These are phyloP conservation scores for Solanum clarkiae DNA, from an alignment of 257 asterid genomes.

Conservation along the genomic window DNA sequence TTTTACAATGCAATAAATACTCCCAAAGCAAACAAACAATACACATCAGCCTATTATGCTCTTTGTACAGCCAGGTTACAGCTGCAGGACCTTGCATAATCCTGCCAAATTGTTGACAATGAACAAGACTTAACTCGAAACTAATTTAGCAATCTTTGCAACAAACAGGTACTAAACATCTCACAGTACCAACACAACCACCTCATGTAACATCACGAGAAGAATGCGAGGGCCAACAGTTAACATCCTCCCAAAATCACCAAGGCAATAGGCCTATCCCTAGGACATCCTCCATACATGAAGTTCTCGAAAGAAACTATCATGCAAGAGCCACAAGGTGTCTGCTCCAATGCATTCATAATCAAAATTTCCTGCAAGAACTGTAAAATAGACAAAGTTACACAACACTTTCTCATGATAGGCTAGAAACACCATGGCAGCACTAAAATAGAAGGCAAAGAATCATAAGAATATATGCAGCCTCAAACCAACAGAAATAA, in stretches of 20 bases:
- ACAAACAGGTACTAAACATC: background rate
- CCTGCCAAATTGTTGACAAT: background rate
- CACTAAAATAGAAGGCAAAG: background rate
- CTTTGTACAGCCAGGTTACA: background rate
- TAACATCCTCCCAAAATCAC: background rate
- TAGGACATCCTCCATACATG: background rate
- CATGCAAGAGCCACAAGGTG: background rate
- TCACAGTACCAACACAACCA: background rate
- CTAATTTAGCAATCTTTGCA: background rate
- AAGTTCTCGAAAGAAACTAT: background rate
- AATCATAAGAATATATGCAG: background rate
- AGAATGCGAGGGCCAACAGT: background rate
- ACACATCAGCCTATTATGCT: background rate
- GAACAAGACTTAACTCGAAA: background rate
- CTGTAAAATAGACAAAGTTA: background rate
- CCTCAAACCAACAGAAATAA: background rate
- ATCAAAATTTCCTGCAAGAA: background rate
- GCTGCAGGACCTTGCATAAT: background rate
- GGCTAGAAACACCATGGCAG: background rate
- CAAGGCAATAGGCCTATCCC: background rate
- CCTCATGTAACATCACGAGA: background rate
- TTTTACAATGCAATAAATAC: constrained; percentile 7
- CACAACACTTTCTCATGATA: background rate
- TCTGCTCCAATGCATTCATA: background rate
- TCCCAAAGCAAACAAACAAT: constrained; percentile 1